Conservation (phyloP, 2,329 filamentous ascomycete genomes). For the Thyridium curvatum region DNA sequence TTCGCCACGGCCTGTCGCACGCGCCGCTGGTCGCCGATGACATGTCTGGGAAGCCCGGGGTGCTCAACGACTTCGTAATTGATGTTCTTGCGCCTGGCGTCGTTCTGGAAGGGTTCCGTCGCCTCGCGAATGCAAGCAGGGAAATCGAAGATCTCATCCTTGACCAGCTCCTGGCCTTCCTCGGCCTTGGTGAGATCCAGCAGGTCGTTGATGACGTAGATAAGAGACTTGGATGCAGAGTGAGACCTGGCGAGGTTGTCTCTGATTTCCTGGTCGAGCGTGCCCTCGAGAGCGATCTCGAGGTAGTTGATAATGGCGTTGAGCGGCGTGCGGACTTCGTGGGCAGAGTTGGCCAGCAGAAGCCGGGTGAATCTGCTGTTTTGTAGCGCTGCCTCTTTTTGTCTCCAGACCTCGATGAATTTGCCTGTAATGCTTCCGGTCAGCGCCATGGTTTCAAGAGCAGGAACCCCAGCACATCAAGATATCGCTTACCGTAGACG, state of each 20-base stretch:
- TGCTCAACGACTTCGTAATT: constrained; percentile 62
- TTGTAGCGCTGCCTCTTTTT: constrained; percentile 80
- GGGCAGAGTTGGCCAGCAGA: constrained; percentile 79
- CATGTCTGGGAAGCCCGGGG: constrained; percentile 60
- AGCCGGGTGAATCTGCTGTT: constrained; percentile 75
- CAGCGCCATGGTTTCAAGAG: constrained; percentile 2
- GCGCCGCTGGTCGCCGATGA: constrained; percentile 72
- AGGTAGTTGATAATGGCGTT: constrained; percentile 95
- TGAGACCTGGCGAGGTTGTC: constrained; percentile 82
- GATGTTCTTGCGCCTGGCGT: constrained; percentile 71
- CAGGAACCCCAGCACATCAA: neutral
- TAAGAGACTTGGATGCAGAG: constrained; percentile 84
- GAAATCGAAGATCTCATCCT: constrained; percentile 75
- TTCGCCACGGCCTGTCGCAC: constrained; percentile 82
- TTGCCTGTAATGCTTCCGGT: constrained; percentile 31
- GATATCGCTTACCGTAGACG: constrained; percentile 62
- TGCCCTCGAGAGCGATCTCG: constrained; percentile 81
- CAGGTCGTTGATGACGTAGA: constrained; percentile 91
- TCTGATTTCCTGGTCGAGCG: constrained; percentile 72
- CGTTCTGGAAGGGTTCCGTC: constrained; percentile 64
- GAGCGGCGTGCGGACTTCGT: constrained; percentile 83
- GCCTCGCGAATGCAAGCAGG: constrained; percentile 67
- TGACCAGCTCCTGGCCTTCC: constrained; percentile 71
- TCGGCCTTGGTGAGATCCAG: constrained; percentile 85
- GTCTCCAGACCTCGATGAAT: constrained; percentile 89